phyloP scores from a whole-genome alignment of 2,329 filamentous ascomycete genomes.

The Aspergillus sp. region DNA sequence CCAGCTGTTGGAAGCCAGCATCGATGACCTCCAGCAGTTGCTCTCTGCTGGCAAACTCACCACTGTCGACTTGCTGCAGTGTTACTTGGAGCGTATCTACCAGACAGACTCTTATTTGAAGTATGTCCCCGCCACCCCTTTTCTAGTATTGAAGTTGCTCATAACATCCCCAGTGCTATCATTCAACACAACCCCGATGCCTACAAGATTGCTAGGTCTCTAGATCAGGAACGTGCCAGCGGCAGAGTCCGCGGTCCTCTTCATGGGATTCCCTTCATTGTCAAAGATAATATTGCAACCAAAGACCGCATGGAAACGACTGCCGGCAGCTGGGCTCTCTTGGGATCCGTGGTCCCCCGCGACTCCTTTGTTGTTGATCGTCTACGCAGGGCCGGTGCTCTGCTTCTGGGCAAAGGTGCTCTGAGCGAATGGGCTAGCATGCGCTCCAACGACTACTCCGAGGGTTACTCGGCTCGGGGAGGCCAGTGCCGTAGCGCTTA shows the following conservation, averaged over 20 bases:
- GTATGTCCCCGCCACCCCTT: no score
- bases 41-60: no score
- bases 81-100: no score
- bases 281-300: slow-evolving; percentile 6
- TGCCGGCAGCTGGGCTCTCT: not conserved
- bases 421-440: slow-evolving; percentile 6
- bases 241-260: not conserved
- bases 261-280: slow-evolving; percentile 5
- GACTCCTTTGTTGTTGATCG: not conserved
- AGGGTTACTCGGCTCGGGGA: not conserved
- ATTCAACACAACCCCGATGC: no score
- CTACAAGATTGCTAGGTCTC: no score
- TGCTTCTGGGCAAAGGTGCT: slow-evolving; percentile 5
- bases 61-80: no score
- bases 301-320: not conserved
- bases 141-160: no score
- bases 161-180: no score
- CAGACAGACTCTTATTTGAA: no score
- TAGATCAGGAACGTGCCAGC: no score
- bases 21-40: no score
- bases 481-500: not conserved
- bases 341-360: not conserved
- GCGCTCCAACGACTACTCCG: not conserved
- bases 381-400: not conserved
- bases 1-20: no score